phyloP scores from a whole-genome alignment of 805 yeast species.

The Barnettozyma populi region DNA sequence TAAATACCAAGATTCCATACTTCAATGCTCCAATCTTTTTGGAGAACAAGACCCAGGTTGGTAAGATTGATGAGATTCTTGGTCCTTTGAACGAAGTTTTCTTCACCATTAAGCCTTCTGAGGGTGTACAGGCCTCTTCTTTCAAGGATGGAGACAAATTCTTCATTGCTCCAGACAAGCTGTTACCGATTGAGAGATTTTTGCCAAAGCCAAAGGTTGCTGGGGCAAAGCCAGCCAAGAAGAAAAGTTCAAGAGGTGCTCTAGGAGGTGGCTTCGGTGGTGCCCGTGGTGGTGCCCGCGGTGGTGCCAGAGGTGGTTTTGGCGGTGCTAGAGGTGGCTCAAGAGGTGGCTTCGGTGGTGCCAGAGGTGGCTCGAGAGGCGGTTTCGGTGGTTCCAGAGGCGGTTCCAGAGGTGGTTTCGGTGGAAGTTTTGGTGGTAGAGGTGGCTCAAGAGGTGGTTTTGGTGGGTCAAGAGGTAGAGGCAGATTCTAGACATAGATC shows the following conservation, averaged over 20 bases:
- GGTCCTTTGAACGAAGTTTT: constrained; percentile 98
- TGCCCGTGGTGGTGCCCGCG: constrained; percentile 27
- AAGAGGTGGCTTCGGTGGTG: constrained; percentile 30
- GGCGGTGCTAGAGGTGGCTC: constrained; percentile 23
- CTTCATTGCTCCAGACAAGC: constrained; percentile 90
- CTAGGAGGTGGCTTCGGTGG: constrained; percentile 34
- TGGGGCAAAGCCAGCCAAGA: constrained; percentile 77
- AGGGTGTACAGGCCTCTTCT: constrained; percentile 91
- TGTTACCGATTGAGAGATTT: constrained; percentile 93
- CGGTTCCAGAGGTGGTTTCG: constrained; percentile 27
- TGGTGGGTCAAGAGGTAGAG: constrained; percentile 28
- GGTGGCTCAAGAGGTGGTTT: constrained; percentile 34
- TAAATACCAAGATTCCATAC: constrained; percentile 91
- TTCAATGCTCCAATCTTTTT: constrained; percentile 97
- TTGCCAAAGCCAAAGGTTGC: constrained; percentile 90
- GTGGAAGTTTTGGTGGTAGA: constrained; percentile 30
- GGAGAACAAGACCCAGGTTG: constrained; percentile 93
- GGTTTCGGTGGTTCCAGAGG: constrained; percentile 27
- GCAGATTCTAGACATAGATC: constrained; percentile 19
- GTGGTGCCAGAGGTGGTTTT: constrained; percentile 30
- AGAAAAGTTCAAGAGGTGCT: constrained; percentile 53
- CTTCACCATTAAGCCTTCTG: constrained; percentile 93
- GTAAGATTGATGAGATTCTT: constrained; percentile 95
- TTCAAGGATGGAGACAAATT: constrained; percentile 96
- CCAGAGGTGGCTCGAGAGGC: constrained; percentile 29